Evolutionary conservation across 129 eudicot species (phyloP), one percentile per base, ranked within the genome.

Genomic region (Arctium minus): DNA sequence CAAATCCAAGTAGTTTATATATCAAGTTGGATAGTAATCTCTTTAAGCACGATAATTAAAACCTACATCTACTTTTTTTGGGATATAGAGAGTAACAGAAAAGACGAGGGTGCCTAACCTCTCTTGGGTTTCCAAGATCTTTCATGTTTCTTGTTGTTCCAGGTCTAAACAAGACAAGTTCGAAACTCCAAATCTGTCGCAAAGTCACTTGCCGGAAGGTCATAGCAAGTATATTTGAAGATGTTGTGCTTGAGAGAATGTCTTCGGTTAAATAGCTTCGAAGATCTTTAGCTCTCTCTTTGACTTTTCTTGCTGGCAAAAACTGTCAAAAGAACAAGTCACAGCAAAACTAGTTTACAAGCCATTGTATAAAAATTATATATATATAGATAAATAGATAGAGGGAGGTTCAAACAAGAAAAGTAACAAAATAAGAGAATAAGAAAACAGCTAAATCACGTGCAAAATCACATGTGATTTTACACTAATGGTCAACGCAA

Each of bases 171-270:
- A 92, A 73, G 27, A 80, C 56, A 79, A 96, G 79, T 81, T 96
- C 98, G 69, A 90, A 88, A 83, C 85, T 90, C 97, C 90, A 90
- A 36, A 93, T 90, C 46, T 90, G 87, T 81, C 89, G 77, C 50
- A 96, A 9, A 50, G 89, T 91, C 76, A 93, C 99, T 90, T 93
- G 99, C 79, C 99, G 90, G 82, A 93, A 96, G 12, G 98, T 93
- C 98, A 93, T 90, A 68, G 98, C 95, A 32, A 96, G 94, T 85
- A 96, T 90, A 77, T 91, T 90, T 82, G 84, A 76, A 18, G 97
- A 82, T 0, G 88, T 15, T 37, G 91, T 91, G 80, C 92, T 82
- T 0, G 85, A 80, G 10, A 91, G 78, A 27, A 90, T 72, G 48
- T 93, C 98, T 50, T 90, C 79, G 0, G 74, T 82, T 73, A 96